Evolutionary conservation across 83 land plant genomes (phyloP).

Genomic region (Picea engelmannii): DNA sequence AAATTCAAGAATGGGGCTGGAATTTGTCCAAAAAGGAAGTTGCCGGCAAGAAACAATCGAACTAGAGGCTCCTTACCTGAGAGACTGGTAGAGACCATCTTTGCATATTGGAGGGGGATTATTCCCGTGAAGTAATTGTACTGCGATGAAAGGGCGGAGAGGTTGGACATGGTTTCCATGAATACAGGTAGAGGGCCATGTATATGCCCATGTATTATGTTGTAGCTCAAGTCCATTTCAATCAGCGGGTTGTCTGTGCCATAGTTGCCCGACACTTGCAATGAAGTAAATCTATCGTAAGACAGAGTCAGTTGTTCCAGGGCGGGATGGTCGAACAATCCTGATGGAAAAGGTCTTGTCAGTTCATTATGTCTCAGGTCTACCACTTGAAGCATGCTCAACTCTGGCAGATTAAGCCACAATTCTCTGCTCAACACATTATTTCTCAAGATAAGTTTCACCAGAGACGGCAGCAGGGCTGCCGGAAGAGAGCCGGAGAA

Average conservation of each 20-base stretch:
- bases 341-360: conserved; percentile 36
- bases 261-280: conserved; percentile 21
- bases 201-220: too few species aligned
- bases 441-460: conserved; percentile 50
- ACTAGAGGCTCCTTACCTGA: conserved; percentile 24
- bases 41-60: conserved; percentile 56
- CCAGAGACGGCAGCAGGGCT: conserved; percentile 35
- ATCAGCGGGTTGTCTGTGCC: conserved; percentile 39
- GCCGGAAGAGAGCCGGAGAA: conserved; percentile 46
- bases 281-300: conserved; percentile 34
- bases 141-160: conserved; percentile 53
- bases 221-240: conserved; percentile 23
- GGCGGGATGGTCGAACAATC: conserved; percentile 44
- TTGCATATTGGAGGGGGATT: conserved; percentile 54
- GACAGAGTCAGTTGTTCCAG: conserved; percentile 63
- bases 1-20: conserved; percentile 32
- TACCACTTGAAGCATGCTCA: conserved; percentile 40
- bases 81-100: conserved; percentile 22
- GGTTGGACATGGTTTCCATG: conserved; percentile 48
- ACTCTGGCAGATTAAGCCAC: conserved; percentile 2
- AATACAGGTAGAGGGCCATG: conserved; percentile 34
- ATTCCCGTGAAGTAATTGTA: conserved; percentile 51
- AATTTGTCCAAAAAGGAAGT: conserved; percentile 56
- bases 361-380: conserved; percentile 59
- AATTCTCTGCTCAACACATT: conserved; percentile 31